These are phyloP conservation scores for Trichophaea hybrida DNA, from an alignment of 2,329 filamentous ascomycete species.

Conservation along the genomic window DNA sequence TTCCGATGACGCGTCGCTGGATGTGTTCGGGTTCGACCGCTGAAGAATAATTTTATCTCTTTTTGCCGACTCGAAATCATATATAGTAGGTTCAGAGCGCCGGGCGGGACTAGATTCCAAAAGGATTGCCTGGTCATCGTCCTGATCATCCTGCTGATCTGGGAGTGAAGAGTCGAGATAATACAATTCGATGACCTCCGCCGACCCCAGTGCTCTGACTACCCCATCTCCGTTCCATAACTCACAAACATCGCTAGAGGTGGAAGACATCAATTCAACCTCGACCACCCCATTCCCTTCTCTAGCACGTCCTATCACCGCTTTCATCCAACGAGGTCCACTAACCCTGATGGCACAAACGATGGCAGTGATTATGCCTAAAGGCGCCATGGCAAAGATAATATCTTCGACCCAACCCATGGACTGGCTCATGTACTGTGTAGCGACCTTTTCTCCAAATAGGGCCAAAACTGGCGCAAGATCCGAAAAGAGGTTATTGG, in stretches of 20 bases:
- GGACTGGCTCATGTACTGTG: slow-evolving; percentile 32
- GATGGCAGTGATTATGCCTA: slow-evolving; percentile 33
- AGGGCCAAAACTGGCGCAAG: slow-evolving; percentile 24
- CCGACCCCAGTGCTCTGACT: slow-evolving; percentile 7
- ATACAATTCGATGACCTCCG: slow-evolving; percentile 7
- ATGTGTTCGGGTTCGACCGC: neutral
- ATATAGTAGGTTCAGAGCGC: neutral
- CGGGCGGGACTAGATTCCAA: neutral
- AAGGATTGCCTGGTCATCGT: neutral
- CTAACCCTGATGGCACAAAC: slow-evolving; percentile 29
- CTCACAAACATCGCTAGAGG: slow-evolving; percentile 12
- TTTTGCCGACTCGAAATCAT: neutral
- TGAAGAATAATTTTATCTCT: too few species aligned
- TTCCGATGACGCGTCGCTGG: neutral
- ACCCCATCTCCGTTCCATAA: slow-evolving; percentile 10
- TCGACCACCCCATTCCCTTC: slow-evolving; percentile 30
- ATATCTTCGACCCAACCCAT: slow-evolving; percentile 21
- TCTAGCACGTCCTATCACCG: slow-evolving; percentile 32
- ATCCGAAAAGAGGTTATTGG: slow-evolving; percentile 31
- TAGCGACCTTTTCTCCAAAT: slow-evolving; percentile 29
- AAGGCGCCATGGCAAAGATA: slow-evolving; percentile 22
- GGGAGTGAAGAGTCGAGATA: neutral
- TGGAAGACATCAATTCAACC: slow-evolving; percentile 31
- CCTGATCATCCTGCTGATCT: neutral
- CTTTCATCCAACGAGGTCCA: slow-evolving; percentile 24